Evolutionary conservation across 768 basidiomycete genomes (phyloP), one percentile per base, ranked within the genome.

Genomic region (Amanita molliuscula): DNA sequence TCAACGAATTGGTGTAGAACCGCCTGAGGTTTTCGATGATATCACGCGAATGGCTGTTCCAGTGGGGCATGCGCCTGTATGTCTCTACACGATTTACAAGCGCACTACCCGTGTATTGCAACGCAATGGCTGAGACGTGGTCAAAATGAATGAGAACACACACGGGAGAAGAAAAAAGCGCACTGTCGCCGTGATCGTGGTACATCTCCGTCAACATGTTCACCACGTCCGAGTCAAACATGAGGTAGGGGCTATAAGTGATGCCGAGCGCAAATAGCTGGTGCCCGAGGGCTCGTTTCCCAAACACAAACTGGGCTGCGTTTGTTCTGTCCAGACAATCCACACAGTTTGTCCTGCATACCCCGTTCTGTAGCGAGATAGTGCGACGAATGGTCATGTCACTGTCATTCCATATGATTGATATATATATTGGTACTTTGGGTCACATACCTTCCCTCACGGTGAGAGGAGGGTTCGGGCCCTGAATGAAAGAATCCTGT

Each of bases 181-280:
- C 60, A 92, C 91, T 94, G 61, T 96, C 92, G 1, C 92, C 92
- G 56, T 96, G 93, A 63, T 96, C 92, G 61, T 95, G 92, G 64
- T 94, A 97, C 93, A 99, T 97, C 67, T 96, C 92, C 3, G 93
- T 98, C 56, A 99, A 61, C 80, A 98, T 93, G 62, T 94, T 92
- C 35, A 94, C 88, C 1, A 91, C 93, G 63, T 95, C 94, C 8
- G 88, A 91, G 59, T 95, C 92, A 60, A 95, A 95, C 0, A 82
- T 78, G 33, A 99, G 70, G 59, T 91, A 82, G 0, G 95, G 93
- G 51, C 71, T 81, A 16, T 84, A 81, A 6, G 96, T 82, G 13
- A 98, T 75, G 0, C 96, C 96, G 3, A 99, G 79, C 0, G 93
- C 94, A 62, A 95, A 90, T 6, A 99, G 73, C 62, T 99, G 96